Evolutionary conservation across 129 eudicot genomes (phyloP).

Genomic region (Chrysanthemum lavandulifolium): DNA sequence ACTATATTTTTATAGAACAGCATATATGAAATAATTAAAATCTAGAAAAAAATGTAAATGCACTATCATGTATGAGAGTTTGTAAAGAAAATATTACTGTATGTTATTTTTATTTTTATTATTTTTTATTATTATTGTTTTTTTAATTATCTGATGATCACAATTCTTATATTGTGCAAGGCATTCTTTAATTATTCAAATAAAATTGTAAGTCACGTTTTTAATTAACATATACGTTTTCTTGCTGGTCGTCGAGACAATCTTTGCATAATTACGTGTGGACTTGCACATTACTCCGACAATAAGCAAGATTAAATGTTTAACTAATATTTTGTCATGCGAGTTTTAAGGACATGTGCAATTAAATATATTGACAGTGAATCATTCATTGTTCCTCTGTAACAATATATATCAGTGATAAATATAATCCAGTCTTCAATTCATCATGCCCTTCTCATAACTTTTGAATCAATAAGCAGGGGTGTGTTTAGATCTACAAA

Average conservation of each 20-base stretch:
- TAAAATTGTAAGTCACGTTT: neutral
- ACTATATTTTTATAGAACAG: neutral
- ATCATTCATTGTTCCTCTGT: neutral
- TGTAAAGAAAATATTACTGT: no score
- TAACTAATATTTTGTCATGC: neutral
- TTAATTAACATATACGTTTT: no score
- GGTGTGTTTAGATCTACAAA: no score
- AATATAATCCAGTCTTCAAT: no score
- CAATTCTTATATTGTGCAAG: neutral
- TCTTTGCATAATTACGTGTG: conserved; percentile 17
- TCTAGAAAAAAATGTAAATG: neutral
- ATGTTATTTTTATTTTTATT: no score
- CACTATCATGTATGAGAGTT: neutral
- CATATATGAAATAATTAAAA: neutral
- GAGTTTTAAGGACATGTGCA: conserved; percentile 1
- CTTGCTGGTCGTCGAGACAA: neutral
- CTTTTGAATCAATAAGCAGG: no score
- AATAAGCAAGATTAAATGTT: neutral
- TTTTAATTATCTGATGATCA: neutral
- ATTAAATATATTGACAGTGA: neutral
- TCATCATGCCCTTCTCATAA: no score
- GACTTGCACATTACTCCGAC: neutral
- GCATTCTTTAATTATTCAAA: neutral
- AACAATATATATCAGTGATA: no score
- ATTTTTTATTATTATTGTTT: neutral